Conservation (phyloP, 352 stramenopile species). For the Globisporangium middletonii region DNA sequence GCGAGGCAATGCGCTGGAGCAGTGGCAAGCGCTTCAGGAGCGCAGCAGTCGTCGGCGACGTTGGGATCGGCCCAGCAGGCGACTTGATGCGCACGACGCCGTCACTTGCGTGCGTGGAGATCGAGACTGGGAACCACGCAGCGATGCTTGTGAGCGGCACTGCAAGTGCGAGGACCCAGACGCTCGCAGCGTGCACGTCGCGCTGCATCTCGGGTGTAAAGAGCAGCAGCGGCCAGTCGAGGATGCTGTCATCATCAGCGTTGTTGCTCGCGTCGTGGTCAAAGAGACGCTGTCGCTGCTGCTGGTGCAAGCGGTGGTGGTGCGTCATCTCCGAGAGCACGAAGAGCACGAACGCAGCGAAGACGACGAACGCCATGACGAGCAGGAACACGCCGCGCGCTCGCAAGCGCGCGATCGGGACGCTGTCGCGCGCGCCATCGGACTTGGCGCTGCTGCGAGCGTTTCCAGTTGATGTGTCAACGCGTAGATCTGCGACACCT, state of each 20-base stretch:
- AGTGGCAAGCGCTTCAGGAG: conserved; percentile 16
- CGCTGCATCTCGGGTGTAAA: conserved; percentile 25
- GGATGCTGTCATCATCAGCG: neutral
- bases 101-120: conserved; percentile 21
- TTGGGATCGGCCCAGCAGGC: conserved; percentile 15
- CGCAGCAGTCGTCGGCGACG: conserved; percentile 17
- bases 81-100: conserved; percentile 29
- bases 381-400: conserved; percentile 50
- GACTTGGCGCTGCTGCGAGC: neutral
- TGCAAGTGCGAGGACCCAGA: conserved; percentile 40
- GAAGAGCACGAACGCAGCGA: conserved; percentile 62
- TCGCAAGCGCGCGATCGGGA: conserved; percentile 24
- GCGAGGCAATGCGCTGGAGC: conserved; percentile 11
- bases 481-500: conserved; percentile 5
- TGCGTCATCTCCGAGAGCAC: conserved; percentile 46
- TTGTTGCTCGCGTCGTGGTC: neutral
- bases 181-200: conserved; percentile 26
- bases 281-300: neutral
- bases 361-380: conserved; percentile 42
- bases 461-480: conserved; percentile 1
- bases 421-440: neutral
- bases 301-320: conserved; percentile 22
- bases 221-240: conserved; percentile 13
- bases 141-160: conserved; percentile 54
- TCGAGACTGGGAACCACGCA: conserved; percentile 50